A percentile compares a stretch with the other conserved stretches of the same genome.
Evolutionary conservation across 31 red algal species (phyloP).

Genomic region (Odonthalia washingtoniensis): DNA sequence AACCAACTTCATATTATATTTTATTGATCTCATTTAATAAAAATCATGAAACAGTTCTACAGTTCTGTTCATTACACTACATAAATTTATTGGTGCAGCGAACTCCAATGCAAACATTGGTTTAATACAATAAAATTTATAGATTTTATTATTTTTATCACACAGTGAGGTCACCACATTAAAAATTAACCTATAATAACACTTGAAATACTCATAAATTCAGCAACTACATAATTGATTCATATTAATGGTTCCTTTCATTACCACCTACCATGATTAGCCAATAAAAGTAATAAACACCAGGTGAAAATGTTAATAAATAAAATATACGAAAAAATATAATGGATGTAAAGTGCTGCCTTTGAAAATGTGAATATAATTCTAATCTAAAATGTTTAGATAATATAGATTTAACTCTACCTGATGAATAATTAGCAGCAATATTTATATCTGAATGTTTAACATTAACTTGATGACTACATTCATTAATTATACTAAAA

Average conservation of each 20-base stretch:
- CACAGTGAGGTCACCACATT: constrained; percentile 92
- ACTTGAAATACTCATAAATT: constrained; percentile 65
- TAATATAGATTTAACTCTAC: constrained; percentile 57
- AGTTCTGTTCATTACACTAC: too few species aligned
- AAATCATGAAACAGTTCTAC: too few species aligned
- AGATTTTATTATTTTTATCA: too few species aligned
- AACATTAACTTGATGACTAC: constrained; percentile 62
- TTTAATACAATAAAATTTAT: too few species aligned
- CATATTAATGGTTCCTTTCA: constrained; percentile 54
- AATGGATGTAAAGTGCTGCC: constrained; percentile 71
- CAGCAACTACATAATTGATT: constrained; percentile 68
- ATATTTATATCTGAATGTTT: too few species aligned
- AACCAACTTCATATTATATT: too few species aligned
- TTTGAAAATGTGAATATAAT: too few species aligned
- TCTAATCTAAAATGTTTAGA: constrained; percentile 75
- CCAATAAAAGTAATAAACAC: constrained; percentile 78
- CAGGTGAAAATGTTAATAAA: not conserved
- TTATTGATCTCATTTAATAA: too few species aligned
- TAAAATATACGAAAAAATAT: constrained; percentile 55
- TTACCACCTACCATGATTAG: constrained; percentile 68
- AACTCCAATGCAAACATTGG: too few species aligned
- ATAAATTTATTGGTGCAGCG: too few species aligned
- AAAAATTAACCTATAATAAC: too few species aligned
- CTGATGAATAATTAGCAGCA: constrained; percentile 60
- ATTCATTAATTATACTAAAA: constrained; percentile 49